These are phyloP conservation scores for Teunomyces stri DNA, from an alignment of 805 yeast genomes.

Conservation along the genomic window DNA sequence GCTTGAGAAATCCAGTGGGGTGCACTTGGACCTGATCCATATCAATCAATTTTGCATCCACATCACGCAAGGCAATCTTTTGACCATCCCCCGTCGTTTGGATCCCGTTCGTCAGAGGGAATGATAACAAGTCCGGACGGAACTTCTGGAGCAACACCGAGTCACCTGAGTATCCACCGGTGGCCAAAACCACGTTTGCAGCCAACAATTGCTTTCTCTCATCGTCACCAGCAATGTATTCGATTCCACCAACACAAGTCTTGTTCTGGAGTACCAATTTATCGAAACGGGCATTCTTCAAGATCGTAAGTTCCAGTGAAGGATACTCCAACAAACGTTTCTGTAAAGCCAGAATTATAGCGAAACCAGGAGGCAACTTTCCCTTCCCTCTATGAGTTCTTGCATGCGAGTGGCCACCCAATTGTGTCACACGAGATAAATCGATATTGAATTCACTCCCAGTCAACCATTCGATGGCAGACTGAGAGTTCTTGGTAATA, in stretches of 20 bases:
- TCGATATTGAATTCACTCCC: constrained; percentile 23
- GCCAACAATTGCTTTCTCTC: constrained; percentile 7
- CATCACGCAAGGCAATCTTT: constrained; percentile 37
- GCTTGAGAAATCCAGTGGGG: constrained; percentile 58
- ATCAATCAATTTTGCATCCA: constrained; percentile 50
- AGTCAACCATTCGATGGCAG: constrained; percentile 35
- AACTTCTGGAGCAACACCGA: constrained; percentile 34
- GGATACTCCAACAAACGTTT: constrained; percentile 30
- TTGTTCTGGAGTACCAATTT: constrained; percentile 23
- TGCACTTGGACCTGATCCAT: constrained; percentile 62
- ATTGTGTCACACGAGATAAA: constrained; percentile 27
- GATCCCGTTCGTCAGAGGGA: constrained; percentile 57
- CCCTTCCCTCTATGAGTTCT: constrained; percentile 42
- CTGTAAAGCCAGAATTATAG: constrained; percentile 48
- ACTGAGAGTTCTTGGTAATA: constrained; percentile 24
- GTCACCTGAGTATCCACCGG: constrained; percentile 58
- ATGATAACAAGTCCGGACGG: constrained; percentile 43
- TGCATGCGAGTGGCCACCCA: constrained; percentile 42
- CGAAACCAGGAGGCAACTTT: constrained; percentile 58
- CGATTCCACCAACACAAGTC: constrained; percentile 40
- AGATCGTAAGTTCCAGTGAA: constrained; percentile 21
- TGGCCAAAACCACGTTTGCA: constrained; percentile 46
- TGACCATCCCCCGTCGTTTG: constrained; percentile 63
- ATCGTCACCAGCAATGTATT: constrained; percentile 28
- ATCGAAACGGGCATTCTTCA: constrained; percentile 14